Evolutionary conservation across 2,329 filamentous ascomycete species (phyloP), one percentile per base, ranked within the genome.

Genomic region (Cadophora sp.): DNA sequence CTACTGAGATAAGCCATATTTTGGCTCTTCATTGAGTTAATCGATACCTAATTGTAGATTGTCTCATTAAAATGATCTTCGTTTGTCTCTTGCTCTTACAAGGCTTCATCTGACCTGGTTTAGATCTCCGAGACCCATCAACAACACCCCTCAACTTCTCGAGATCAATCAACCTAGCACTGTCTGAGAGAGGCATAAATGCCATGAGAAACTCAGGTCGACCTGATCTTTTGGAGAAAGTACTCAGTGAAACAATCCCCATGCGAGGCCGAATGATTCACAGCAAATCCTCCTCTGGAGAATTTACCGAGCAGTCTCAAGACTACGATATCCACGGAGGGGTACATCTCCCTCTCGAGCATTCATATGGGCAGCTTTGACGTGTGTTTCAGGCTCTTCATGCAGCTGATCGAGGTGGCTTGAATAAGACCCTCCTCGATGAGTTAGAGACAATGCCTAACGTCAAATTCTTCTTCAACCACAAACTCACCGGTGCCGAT

Each of bases 221-320:
- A 39, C 81, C 87, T 3, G 85, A 83, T 3, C 85, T 98, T 43
- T 82, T 97, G 39, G 85, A 94, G 14, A 84, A 89, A 73, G 88
- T 98, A 39, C 84, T 97, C 74, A 82, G 82, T 0, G 87, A 90
- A 61, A 95, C 94, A 0, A 93, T 98, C 67, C 94, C 95, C 13
- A 97, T 99, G 94, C 84, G 91, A 78, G 96, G 94, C 14, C 92
- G 96, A 30, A 99, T 99, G 96, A 96, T 99, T 70, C 96, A 99
- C 76, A 89, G 93, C 41, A 84, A 83, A 73, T 83, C 83, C 22
- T 83, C 85, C 9, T 81, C 85, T 20, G 92, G 93, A 4, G 80
- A 87, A 27, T 80, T 96, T 56, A 92, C 89, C 74, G 89, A 95
- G 75, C 87, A 89, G 68, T 82, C 92, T n/a, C 96, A 99, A 79